phyloP scores from a whole-genome alignment of 805 yeast genomes.

The Cyberlindnera samutprakarnensis region DNA sequence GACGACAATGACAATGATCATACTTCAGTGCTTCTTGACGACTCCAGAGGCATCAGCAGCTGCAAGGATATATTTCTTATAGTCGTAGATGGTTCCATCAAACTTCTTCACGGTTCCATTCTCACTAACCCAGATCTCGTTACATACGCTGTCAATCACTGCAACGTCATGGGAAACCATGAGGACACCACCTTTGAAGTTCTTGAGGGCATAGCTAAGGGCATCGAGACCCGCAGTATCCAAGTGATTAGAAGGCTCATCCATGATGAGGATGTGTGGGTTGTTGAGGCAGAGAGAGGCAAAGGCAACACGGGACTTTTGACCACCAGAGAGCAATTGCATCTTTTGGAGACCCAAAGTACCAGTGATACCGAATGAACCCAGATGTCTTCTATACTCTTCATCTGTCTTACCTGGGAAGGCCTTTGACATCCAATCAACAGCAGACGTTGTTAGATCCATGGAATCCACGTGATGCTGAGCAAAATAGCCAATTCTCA shows the following conservation, averaged over 20 bases:
- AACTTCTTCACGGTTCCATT: slow-evolving; percentile 71
- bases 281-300: slow-evolving; percentile 86
- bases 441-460: slow-evolving; percentile 82
- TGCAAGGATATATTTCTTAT: slow-evolving; percentile 79
- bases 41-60: slow-evolving; percentile 83
- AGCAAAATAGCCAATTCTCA: slow-evolving; percentile 94
- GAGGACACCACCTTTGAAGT: slow-evolving; percentile 90
- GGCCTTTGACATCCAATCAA: slow-evolving; percentile 84
- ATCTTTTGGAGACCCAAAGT: slow-evolving; percentile 87
- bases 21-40: slow-evolving; percentile 65
- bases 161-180: slow-evolving; percentile 98
- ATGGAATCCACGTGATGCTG: slow-evolving; percentile 98
- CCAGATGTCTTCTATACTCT: slow-evolving; percentile 93
- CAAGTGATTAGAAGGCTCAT: slow-evolving; percentile 97
- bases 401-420: slow-evolving; percentile 94
- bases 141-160: slow-evolving; percentile 81
- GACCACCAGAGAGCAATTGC: slow-evolving; percentile 92
- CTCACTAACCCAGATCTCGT: slow-evolving; percentile 95
- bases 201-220: slow-evolving; percentile 76
- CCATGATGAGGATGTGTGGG: slow-evolving; percentile 88
- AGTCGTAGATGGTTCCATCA: slow-evolving; percentile 77
- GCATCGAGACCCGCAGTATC: slow-evolving; percentile 99
- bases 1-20: not conserved
- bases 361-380: slow-evolving; percentile 96
- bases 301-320: slow-evolving; percentile 95